Evolutionary conservation across 805 yeast species (phyloP), one percentile per base, ranked within the genome.

Genomic region (Metschnikowia cerradonensis): DNA sequence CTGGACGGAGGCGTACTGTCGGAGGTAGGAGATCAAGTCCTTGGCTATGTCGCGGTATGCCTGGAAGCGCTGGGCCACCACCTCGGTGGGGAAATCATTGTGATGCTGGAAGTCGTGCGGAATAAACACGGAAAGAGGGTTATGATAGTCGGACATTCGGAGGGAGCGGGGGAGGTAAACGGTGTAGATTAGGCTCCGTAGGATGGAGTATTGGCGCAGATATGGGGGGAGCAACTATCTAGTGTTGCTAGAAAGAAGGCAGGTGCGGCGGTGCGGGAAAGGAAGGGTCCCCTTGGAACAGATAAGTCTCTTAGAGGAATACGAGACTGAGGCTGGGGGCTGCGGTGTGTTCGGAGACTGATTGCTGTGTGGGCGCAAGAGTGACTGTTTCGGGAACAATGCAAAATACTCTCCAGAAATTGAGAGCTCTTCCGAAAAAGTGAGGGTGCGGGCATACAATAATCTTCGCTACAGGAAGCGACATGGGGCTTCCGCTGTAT

Each of bases 11-110:
- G 89, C 90, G 37, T 83, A 84, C 61, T 90, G 96, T 54, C 79
- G 80, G 55, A 92, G 74, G 63, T 92, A 92, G 43, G 78, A 80
- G 19, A 88, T 77, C 50, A 92, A 70, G 34, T 92, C 85, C 54
- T 83, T 82, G 51, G 90, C 83, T 49, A 91, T 81, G 38, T 80
- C 77, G 52, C 96, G 76, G 97, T 97, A 92, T 2, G 95, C 86
- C 45, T 83, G 78, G 66, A 92, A 91, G 55, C 98, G 75, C 30
- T 81, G 77, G 2, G 96, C 94, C 52, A 92, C 73, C 6, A 88
- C 80, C 51, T 91, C 97, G 1, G 97, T 90, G 10, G 98, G 98
- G 51, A 60, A 72, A 43, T 73, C 77, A 30, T 61, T 58, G n/a
- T 62, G 66, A 15, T 57, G 49, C 43, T 55, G 53, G 54, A 73